Percentiles rank a stretch among this genome's conserved stretches.
These are phyloP conservation scores for Trypanosoma caninum DNA, from an alignment of 208 protist species.

Conservation along the genomic window DNA sequence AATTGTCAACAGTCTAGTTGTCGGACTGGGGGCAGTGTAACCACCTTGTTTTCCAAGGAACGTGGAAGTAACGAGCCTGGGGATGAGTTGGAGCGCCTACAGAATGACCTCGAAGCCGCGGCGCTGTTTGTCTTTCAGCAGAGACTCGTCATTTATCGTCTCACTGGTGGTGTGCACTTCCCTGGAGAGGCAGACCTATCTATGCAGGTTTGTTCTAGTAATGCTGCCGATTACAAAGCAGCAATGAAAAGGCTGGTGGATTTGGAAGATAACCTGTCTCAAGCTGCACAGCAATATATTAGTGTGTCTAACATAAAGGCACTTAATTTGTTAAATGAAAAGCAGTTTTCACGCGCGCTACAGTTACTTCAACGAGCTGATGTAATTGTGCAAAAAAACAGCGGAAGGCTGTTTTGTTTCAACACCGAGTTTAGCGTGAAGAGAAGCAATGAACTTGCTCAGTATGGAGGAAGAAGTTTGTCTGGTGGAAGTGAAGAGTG, in stretches of 20 bases:
- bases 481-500: background rate
- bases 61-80: background rate
- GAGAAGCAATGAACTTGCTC: background rate
- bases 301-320: slow-evolving; percentile 31
- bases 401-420: slow-evolving; percentile 45
- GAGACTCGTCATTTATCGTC: slow-evolving; percentile 1
- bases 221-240: background rate
- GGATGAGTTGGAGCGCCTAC: slow-evolving; percentile 7
- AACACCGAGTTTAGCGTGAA: slow-evolving; percentile 26
- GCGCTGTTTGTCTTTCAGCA: slow-evolving; percentile 25
- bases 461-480: slow-evolving; percentile 6
- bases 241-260: slow-evolving; percentile 4
- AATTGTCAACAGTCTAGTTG: no score
- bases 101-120: slow-evolving; percentile 1
- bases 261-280: slow-evolving; percentile 20
- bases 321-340: slow-evolving; percentile 58
- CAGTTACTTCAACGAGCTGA: slow-evolving; percentile 43
- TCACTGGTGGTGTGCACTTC: background rate
- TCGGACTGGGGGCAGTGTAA: background rate
- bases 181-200: background rate
- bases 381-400: slow-evolving; percentile 31
- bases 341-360: slow-evolving; percentile 51
- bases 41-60: background rate
- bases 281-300: slow-evolving; percentile 26
- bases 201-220: slow-evolving; percentile 7